Evolutionary conservation across 2,329 filamentous ascomycete genomes (phyloP), one percentile per base, ranked within the genome.

Genomic region (Ophiostoma australiae): DNA sequence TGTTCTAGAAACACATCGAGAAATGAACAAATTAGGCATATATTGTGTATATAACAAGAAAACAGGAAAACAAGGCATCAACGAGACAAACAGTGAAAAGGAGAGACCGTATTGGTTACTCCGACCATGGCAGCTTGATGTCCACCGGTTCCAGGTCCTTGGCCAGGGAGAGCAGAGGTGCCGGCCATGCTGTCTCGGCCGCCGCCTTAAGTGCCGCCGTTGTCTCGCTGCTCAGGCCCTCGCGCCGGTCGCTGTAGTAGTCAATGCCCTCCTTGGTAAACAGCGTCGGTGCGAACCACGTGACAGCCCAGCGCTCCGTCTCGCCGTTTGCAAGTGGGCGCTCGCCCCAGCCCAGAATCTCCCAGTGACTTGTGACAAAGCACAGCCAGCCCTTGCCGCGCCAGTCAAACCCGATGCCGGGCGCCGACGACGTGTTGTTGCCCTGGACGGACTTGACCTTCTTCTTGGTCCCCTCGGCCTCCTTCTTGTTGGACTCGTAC

Each of bases 211-310:
- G 61, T 31, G 72, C 72, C 0, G 68, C 70, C 7, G 66, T 68
- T 70, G 88, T 86, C 77, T 82, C 84, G 71, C 85, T 80, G 70
- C 83, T 85, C 73, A 92, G 74, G 0, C 91, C 90, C 73, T 84
- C 85, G 69, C 80, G 84, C 20, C 84, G 82, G 75, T 90, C 84
- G 66, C 87, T 89, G 79, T 94, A 95, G 11, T 96, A 80, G 80
- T 97, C 93, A 39, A 97, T 76, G 0, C 93, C 93, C 71, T 92
- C 91, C 73, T 90, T 90, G 7, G 92, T 95, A 75, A 97, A 96
- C 65, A 94, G 75, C 33, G 91, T 96, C 76, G 91, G 89, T 73
- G 90, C 89, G 79, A 97, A 97, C 84, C 90, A 94, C 4, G 91
- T 96, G 17, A 97, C 91, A 1, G 87, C 88, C 91, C 91, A 97